Percentiles rank a stretch among this genome's conserved stretches.
Conservation (phyloP, 345 rosid genomes). For the Mercurialis annua region DNA sequence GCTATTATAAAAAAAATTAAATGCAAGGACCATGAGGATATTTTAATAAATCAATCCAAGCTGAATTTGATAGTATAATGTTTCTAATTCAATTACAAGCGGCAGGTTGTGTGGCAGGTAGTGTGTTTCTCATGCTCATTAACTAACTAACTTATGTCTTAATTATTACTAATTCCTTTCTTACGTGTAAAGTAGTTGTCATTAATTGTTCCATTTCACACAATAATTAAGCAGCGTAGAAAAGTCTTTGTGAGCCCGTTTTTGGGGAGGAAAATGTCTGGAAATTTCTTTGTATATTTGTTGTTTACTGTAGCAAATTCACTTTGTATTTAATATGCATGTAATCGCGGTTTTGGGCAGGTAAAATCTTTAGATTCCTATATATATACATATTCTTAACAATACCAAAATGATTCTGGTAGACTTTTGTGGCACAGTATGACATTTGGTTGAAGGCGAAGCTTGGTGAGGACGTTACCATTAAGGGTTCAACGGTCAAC, state of each 20-base stretch:
- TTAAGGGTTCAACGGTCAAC: slow-evolving; percentile 8
- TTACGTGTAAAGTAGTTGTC: background rate
- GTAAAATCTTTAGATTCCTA: slow-evolving; percentile 1
- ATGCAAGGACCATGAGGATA: no score
- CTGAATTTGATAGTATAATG: no score
- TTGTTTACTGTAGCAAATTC: background rate
- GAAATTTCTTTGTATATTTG: background rate
- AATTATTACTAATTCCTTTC: background rate
- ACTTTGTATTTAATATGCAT: background rate
- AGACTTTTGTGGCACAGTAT: background rate
- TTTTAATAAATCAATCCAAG: no score
- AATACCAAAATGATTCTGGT: background rate
- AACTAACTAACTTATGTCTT: no score
- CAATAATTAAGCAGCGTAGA: background rate
- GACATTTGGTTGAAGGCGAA: background rate
- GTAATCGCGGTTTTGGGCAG: background rate
- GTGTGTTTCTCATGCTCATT: background rate
- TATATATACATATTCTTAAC: background rate
- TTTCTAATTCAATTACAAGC: no score
- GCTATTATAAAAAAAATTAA: background rate
- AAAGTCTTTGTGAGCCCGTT: background rate
- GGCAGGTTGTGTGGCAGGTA: no score
- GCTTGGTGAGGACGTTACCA: slow-evolving; percentile 5
- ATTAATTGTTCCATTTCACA: background rate
- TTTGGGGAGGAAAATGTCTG: background rate